Evolutionary conservation across 2,329 filamentous ascomycete genomes (phyloP), one percentile per base, ranked within the genome.

Genomic region (Claviceps purpurea): DNA sequence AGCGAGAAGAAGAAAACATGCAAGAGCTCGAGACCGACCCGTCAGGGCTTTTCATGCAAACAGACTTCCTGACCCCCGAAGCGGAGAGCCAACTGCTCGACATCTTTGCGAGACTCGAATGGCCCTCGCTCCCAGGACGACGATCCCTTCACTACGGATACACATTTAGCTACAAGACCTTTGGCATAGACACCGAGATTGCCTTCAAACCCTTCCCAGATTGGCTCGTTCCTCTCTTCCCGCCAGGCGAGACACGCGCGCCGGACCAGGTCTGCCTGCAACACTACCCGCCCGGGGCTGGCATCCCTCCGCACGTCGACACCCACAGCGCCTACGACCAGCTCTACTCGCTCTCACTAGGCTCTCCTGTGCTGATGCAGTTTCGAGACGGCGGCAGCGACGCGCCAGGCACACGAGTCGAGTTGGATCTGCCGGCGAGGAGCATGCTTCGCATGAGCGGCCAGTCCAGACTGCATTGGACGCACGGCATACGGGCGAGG

Each of bases 281-380:
- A 63, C 73, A 79, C 60, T 82, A 82, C 59, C 74, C 78, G 0
- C 78, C 78, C 0, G 78, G 78, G 5, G 68, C 73, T 0, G 78
- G 78, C 1, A 82, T 82, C 57, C 78, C 78, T 10, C 78, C 78
- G 0, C 78, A 82, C 57, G 77, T 77, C 50, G 78, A 82, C 62
- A 78, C 78, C 3, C 78, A 81, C 61, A 52, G 53, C 51, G 41
- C 68, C 0, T 70, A 68, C 37, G 71, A 69, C 34, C 71, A 73
- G 57, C 65, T 75, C 2, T 75, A 74, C 52, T 63, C 70, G 11
- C 57, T 75, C 1, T 73, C 70, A 0, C 65, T 73, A 1, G 72
- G 72, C 0, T 60, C 65, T 0, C 65, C 69, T 0, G 60, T 74
- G 1, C 54, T 68, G n/a, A 75, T 75, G 71, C 66, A 70, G 54